phyloP scores from a whole-genome alignment of 2,329 filamentous ascomycete species.

The Blastomyces emzantsi region DNA sequence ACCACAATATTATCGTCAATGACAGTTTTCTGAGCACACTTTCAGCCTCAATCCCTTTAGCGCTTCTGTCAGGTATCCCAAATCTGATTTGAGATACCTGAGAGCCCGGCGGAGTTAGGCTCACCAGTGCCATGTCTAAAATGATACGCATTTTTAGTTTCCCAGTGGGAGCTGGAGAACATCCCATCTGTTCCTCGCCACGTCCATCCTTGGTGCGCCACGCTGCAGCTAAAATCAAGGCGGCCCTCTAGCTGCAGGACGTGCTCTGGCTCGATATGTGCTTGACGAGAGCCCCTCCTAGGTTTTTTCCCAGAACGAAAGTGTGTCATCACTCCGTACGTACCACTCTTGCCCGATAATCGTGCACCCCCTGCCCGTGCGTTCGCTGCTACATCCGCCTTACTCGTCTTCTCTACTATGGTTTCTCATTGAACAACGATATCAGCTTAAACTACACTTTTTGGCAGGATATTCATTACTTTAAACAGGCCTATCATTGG shows the following conservation, averaged over 20 bases:
- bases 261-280: not conserved
- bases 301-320: not conserved
- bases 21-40: not conserved
- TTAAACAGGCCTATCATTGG: not conserved
- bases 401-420: not conserved
- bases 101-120: not conserved
- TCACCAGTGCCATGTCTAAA: not conserved
- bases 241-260: not conserved
- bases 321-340: not conserved
- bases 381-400: not conserved
- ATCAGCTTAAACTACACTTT: not conserved
- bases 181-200: conserved; percentile 1
- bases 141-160: not conserved
- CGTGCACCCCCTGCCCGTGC: too few species aligned
- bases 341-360: not conserved
- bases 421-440: not conserved
- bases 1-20: too few species aligned
- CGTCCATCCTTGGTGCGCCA: not conserved
- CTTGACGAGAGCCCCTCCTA: not conserved
- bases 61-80: not conserved
- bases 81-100: not conserved
- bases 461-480: not conserved
- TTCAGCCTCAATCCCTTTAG: not conserved
- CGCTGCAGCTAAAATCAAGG: not conserved
- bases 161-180: not conserved